Conservation (phyloP, 2,329 filamentous ascomycete species). For the Ophiocordyceps unilateralis region DNA sequence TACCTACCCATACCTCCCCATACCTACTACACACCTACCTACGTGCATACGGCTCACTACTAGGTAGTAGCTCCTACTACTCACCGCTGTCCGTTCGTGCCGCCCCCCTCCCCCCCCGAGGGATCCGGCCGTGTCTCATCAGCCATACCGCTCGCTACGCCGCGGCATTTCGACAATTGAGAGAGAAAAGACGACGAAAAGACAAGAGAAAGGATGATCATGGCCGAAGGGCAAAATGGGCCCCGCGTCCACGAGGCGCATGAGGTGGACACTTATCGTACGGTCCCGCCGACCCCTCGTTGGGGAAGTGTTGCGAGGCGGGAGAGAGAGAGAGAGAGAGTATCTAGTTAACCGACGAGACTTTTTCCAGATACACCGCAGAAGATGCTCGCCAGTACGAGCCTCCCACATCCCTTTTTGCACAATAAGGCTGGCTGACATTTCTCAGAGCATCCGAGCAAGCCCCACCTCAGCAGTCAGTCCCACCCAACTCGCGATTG, state of each 20-base stretch:
- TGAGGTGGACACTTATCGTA: slow-evolving; percentile 56
- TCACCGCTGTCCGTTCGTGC: too few species aligned
- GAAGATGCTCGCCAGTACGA: slow-evolving; percentile 52
- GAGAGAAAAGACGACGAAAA: slow-evolving; percentile 4
- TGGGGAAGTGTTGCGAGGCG: neutral
- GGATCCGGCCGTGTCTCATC: neutral
- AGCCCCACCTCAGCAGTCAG: slow-evolving; percentile 49
- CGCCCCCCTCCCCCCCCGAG: neutral
- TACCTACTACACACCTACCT: too few species aligned
- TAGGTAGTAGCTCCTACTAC: too few species aligned
- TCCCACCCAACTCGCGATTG: slow-evolving; percentile 4
- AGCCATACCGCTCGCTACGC: too few species aligned
- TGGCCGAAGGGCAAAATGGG: slow-evolving; percentile 26
- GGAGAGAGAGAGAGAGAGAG: neutral
- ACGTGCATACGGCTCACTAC: too few species aligned
- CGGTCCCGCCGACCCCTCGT: slow-evolving; percentile 11
- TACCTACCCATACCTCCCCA: neutral
- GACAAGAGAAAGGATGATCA: slow-evolving; percentile 13
- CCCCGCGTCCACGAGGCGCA: slow-evolving; percentile 57
- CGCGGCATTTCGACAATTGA: too few species aligned
- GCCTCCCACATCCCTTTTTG: too few species aligned
- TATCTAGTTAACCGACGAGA: neutral
- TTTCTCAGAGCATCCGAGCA: slow-evolving; percentile 54
- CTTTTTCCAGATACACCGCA: slow-evolving; percentile 36
- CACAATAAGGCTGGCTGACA: too few species aligned